These are phyloP conservation scores for Dalbergia cochinchinensis DNA, from an alignment of 306 rosid genomes.

Conservation along the genomic window DNA sequence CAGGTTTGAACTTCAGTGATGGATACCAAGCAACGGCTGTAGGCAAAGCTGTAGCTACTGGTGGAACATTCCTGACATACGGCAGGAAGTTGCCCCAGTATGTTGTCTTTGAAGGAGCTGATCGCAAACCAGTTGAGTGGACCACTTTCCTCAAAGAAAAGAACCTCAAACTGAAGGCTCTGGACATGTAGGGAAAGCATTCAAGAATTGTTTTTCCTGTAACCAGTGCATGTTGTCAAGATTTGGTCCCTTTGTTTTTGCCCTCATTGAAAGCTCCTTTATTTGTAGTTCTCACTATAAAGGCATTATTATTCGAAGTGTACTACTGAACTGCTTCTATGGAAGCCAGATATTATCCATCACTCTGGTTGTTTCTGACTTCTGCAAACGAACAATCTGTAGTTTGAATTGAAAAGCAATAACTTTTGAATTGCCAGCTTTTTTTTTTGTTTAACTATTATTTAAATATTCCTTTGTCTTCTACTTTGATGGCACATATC, in stretches of 20 bases:
- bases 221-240: not conserved
- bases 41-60: slow-evolving; percentile 5
- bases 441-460: too few relatives aligned
- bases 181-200: not conserved
- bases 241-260: not conserved
- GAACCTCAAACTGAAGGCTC: slow-evolving; percentile 3
- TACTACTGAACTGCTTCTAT: too few relatives aligned
- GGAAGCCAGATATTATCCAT: too few relatives aligned
- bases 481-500: not conserved
- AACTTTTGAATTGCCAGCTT: too few relatives aligned
- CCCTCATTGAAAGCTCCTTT: not conserved
- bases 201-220: not conserved
- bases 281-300: not conserved
- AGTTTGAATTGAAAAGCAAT: too few relatives aligned
- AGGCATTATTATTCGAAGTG: too few relatives aligned
- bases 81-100: not conserved
- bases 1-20: slow-evolving; percentile 29
- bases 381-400: too few relatives aligned
- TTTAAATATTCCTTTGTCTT: not conserved
- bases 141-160: not conserved
- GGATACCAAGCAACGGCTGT: slow-evolving; percentile 32
- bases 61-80: slow-evolving; percentile 18
- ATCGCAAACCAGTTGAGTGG: slow-evolving; percentile 20
- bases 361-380: too few relatives aligned
- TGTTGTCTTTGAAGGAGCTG: slow-evolving; percentile 12